These are phyloP conservation scores for Artemisia argyi DNA, from an alignment of 129 eudicot genomes.

Conservation along the genomic window DNA sequence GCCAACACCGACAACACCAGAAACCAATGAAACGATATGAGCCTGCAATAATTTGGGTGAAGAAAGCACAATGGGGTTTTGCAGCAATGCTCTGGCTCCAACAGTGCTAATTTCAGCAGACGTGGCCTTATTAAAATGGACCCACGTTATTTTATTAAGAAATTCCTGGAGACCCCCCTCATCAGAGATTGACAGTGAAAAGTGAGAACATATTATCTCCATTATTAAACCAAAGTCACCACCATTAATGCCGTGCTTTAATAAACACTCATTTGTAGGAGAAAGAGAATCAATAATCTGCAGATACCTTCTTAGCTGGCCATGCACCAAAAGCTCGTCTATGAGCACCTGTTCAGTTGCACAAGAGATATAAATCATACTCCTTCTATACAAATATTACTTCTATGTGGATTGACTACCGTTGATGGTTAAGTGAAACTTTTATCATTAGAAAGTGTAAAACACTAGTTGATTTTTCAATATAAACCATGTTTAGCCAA, in stretches of 20 bases:
- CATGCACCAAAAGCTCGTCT: slow-evolving; percentile 64
- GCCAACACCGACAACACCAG: slow-evolving; percentile 41
- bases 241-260: slow-evolving; percentile 20
- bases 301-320: slow-evolving; percentile 43
- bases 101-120: slow-evolving; percentile 51
- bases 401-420: neutral
- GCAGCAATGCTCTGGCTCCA: slow-evolving; percentile 56
- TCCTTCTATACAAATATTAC: neutral
- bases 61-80: slow-evolving; percentile 48
- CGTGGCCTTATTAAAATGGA: slow-evolving; percentile 16
- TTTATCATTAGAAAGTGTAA: neutral
- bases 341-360: slow-evolving; percentile 57
- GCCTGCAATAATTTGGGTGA: slow-evolving; percentile 71
- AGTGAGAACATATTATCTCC: slow-evolving; percentile 61
- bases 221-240: slow-evolving; percentile 47
- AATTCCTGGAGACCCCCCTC: slow-evolving; percentile 40
- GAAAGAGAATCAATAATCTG: slow-evolving; percentile 40
- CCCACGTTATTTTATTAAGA: slow-evolving; percentile 39
- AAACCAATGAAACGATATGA: slow-evolving; percentile 62
- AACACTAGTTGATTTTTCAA: neutral
- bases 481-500: neutral
- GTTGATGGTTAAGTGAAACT: slow-evolving; percentile 7
- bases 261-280: slow-evolving; percentile 30
- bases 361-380: slow-evolving; percentile 6
- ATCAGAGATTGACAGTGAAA: slow-evolving; percentile 43